These are phyloP conservation scores for Ormosia emarginata DNA, from an alignment of 306 rosid species.

Conservation along the genomic window DNA sequence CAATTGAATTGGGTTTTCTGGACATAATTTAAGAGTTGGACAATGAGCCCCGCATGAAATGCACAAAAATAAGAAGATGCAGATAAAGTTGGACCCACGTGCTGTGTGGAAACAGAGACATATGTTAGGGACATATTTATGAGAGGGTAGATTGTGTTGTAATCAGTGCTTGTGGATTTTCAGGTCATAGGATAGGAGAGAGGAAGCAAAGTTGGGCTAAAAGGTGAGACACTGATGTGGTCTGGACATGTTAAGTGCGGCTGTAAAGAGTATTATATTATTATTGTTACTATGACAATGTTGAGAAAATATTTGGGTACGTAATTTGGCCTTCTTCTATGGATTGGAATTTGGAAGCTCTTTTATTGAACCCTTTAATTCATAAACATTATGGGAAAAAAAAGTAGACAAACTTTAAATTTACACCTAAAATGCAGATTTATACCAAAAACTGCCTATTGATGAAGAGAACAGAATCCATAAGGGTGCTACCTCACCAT, in stretches of 20 bases:
- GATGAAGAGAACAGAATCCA: not conserved
- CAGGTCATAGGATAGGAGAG: not conserved
- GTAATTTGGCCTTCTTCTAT: not conserved
- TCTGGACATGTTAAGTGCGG: not conserved
- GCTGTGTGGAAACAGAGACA: constrained; percentile 8
- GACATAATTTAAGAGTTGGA: constrained; percentile 18
- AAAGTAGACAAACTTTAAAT: not conserved
- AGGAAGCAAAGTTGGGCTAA: not conserved
- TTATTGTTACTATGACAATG: not conserved
- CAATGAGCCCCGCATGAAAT: constrained; percentile 15
- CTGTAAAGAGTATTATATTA: not conserved
- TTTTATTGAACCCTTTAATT: not conserved
- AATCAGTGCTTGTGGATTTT: constrained; percentile 22
- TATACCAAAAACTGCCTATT: not conserved
- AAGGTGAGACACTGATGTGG: not conserved
- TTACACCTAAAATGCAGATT: not conserved
- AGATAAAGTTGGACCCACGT: constrained; percentile 30
- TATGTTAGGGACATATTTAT: constrained; percentile 18
- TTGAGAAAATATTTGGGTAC: not conserved
- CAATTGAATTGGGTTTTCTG: not conserved
- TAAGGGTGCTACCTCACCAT: too few species aligned
- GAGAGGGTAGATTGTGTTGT: constrained; percentile 25
- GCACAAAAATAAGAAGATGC: constrained; percentile 3
- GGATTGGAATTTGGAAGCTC: not conserved
- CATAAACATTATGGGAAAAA: not conserved